phyloP scores from a whole-genome alignment of 352 stramenopile genomes.

The Pythium diclinum region DNA sequence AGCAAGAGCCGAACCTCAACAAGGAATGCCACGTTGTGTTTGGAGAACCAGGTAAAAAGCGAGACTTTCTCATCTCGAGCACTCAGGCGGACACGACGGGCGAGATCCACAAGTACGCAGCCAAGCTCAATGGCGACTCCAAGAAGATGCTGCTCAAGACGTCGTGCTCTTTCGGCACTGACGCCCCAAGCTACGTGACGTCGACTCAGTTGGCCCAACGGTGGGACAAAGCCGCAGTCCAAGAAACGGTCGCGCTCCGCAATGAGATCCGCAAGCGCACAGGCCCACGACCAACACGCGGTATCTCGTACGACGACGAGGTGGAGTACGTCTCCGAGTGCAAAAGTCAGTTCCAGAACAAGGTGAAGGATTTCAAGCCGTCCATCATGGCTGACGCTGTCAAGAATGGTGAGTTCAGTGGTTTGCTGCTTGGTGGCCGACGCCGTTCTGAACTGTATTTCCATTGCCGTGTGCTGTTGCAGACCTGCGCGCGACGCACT shows the following conservation, averaged over 20 bases:
- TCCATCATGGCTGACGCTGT: slow-evolving; percentile 71
- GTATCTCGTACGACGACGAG: slow-evolving; percentile 76
- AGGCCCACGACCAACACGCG: slow-evolving; percentile 44
- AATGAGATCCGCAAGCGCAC: slow-evolving; percentile 70
- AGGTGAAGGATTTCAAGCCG: slow-evolving; percentile 64
- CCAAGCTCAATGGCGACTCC: slow-evolving; percentile 42
- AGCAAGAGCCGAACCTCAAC: slow-evolving; percentile 43
- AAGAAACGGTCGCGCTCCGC: slow-evolving; percentile 53
- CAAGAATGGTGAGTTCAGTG: slow-evolving; percentile 54
- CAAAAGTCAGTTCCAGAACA: slow-evolving; percentile 72
- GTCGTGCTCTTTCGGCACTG: slow-evolving; percentile 52
- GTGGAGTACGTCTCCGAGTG: slow-evolving; percentile 76
- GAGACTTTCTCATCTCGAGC: slow-evolving; percentile 53
- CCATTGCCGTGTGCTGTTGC: not conserved
- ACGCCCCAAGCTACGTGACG: slow-evolving; percentile 50
- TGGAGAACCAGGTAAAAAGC: slow-evolving; percentile 55
- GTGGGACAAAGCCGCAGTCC: slow-evolving; percentile 54
- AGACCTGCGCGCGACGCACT: slow-evolving; percentile 82
- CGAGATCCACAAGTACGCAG: slow-evolving; percentile 62
- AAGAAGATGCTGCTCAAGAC: slow-evolving; percentile 61
- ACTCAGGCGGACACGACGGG: slow-evolving; percentile 56
- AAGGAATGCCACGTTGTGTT: slow-evolving; percentile 68
- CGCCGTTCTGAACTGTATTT: not conserved
- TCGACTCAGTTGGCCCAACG: slow-evolving; percentile 68
- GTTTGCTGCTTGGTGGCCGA: slow-evolving; percentile 1